Evolutionary conservation across 1,284 basidiomycete species (phyloP), one percentile per base, ranked within the genome.

Genomic region (Tylopilus sp.): DNA sequence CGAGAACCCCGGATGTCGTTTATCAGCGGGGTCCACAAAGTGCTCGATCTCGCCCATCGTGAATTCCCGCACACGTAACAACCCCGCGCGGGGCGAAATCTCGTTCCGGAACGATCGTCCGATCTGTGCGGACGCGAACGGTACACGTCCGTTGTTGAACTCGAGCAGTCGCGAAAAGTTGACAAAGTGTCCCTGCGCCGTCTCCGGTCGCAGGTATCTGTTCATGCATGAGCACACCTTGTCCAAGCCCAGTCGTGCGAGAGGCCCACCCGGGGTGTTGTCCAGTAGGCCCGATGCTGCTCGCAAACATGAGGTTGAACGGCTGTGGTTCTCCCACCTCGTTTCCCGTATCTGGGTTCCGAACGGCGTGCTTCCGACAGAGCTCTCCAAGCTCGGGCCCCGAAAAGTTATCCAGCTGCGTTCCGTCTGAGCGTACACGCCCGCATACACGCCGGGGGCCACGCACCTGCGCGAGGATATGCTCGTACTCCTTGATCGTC

Each of bases 21-120:
- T 99, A 76, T 97, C 87, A 46, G 82, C 78, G 7, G 96, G 97
- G 74, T 99, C 96, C 59, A 99, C 96, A 62, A 78, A 99, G 75
- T 99, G 96, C 73, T 99, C 97, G 69, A 99, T 97, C 75, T 99
- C 97, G 47, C 94, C 97, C 96, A 99, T 97, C 31, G 92, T 97
- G 74, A 99, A 99, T 69, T 99, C 97, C 57, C 96, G 89, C 36
- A 99, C 97, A 57, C 97, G 93, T 44, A 99, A 79, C 41, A 99
- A 79, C 52, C 96, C 97, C 46, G 95, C 92, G 50, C 92, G 88
- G 23, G 97, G 97, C 6, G 93, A 95, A 63, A 99, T 99, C 70
- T 99, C 97, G 69, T 99, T 99, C 54, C 97, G 84, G 84, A 99
- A 99, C 28, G 90, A 86, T 57, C 91, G 86, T 48, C 97, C 97